These are phyloP conservation scores for Fusarium coffeatum DNA, from an alignment of 2,329 filamentous ascomycete genomes.

Conservation along the genomic window DNA sequence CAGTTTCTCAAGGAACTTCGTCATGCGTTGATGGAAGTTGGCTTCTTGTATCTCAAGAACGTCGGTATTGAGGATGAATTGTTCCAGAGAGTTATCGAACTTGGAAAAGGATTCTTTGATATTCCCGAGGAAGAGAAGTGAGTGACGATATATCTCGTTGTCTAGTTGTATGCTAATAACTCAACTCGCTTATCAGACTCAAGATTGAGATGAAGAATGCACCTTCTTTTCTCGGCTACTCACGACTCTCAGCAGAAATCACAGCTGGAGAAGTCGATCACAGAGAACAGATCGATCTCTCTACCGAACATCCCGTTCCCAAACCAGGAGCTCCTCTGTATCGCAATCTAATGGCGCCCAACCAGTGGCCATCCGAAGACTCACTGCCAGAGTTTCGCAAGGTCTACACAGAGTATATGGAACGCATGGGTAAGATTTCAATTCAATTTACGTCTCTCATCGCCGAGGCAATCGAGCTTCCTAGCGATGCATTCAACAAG, in stretches of 20 bases:
- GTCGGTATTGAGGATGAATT: conserved; percentile 76
- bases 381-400: conserved; percentile 75
- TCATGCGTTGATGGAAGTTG: conserved; percentile 84
- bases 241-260: conserved; percentile 72
- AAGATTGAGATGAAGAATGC: conserved; percentile 80
- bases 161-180: neutral
- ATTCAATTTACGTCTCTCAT: conserved; percentile 82
- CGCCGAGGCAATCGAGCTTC: conserved; percentile 83
- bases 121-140: conserved; percentile 81
- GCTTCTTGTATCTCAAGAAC: conserved; percentile 87
- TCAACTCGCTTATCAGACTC: conserved; percentile 55
- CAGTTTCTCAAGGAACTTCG: conserved; percentile 77
- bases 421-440: conserved; percentile 77
- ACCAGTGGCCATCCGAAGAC: conserved; percentile 78
- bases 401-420: conserved; percentile 80
- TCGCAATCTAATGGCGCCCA: conserved; percentile 79
- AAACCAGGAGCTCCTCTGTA: conserved; percentile 72
- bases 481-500: conserved; percentile 74
- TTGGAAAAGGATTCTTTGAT: conserved; percentile 81
- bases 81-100: conserved; percentile 71
- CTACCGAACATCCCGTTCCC: conserved; percentile 79
- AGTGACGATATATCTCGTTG: conserved; percentile 29
- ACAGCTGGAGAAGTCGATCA: conserved; percentile 82
- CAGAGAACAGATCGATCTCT: conserved; percentile 88
- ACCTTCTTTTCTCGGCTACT: conserved; percentile 77